Conservation (phyloP, 139 green algal species). For the Marvania coccoides region DNA sequence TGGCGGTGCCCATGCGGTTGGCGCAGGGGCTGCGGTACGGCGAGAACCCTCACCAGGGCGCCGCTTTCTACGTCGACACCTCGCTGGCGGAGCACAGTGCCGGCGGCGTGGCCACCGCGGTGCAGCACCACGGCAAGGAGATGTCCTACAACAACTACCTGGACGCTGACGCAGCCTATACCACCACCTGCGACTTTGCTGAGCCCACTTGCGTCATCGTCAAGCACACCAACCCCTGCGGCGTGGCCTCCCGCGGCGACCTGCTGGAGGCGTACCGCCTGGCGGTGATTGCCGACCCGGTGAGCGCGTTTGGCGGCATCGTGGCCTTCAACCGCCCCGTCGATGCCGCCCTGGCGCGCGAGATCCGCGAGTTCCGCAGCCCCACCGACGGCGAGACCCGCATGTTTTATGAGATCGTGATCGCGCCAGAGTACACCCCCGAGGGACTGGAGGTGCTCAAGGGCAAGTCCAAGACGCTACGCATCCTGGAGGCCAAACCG, state of each 20-base stretch:
- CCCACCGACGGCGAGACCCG: conserved; percentile 93
- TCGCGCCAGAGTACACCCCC: conserved; percentile 88
- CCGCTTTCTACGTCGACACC: conserved; percentile 91
- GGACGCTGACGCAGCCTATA: conserved; percentile 81
- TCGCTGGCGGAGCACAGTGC: conserved; percentile 67
- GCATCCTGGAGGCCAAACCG: conserved; percentile 90
- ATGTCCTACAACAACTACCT: conserved; percentile 99
- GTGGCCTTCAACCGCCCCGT: conserved; percentile 96
- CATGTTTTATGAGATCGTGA: conserved; percentile 99
- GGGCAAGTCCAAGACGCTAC: conserved; percentile 95
- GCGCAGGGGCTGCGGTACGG: conserved; percentile 74
- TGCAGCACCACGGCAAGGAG: conserved; percentile 96
- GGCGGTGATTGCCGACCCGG: conserved; percentile 90
- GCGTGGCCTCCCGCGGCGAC: conserved; percentile 69
- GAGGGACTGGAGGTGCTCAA: conserved; percentile 90
- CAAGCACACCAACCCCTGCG: conserved; percentile 99
- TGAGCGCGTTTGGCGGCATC: conserved; percentile 96
- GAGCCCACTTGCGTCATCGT: conserved; percentile 93
- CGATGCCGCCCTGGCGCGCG: conserved; percentile 72
- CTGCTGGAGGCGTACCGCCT: conserved; percentile 89
- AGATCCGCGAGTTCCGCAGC: conserved; percentile 87
- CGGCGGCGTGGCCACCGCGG: conserved; percentile 75
- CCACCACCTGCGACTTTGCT: conserved; percentile 63
- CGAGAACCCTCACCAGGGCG: conserved; percentile 98
- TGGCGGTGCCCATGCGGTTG: conserved; percentile 82